phyloP scores from a whole-genome alignment of 2,329 filamentous ascomycete species.

The Cephalotrichum gorgonifer region DNA sequence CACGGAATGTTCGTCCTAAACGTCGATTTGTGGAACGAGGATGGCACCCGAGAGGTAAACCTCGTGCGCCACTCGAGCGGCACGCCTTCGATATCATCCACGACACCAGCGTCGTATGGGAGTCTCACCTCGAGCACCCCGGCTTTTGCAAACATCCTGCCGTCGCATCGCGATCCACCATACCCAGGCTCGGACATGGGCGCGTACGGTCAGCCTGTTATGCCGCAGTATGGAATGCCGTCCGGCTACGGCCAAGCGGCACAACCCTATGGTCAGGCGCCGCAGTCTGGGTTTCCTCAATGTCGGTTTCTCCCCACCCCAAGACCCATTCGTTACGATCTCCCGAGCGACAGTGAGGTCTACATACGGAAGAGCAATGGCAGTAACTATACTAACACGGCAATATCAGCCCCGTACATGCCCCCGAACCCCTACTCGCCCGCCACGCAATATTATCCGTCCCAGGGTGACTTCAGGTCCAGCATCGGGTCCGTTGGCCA shows the following conservation, averaged over 20 bases:
- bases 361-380: not conserved
- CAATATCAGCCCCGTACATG: constrained; percentile 9
- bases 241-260: constrained; percentile 16
- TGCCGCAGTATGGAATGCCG: constrained; percentile 6
- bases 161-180: constrained; percentile 24
- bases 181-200: constrained; percentile 18
- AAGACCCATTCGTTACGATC: not conserved
- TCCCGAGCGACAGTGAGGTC: not conserved
- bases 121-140: constrained; percentile 17
- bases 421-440: constrained; percentile 20
- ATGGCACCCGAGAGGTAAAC: constrained; percentile 54
- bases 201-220: constrained; percentile 17
- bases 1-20: constrained; percentile 43
- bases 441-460: constrained; percentile 14
- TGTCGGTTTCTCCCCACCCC: constrained; percentile 13
- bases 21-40: constrained; percentile 59
- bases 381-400: not conserved
- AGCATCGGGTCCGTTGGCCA: constrained; percentile 3
- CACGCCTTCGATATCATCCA: constrained; percentile 69
- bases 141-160: constrained; percentile 22
- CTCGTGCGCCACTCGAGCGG: constrained; percentile 54
- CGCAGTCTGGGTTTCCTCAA: constrained; percentile 16
- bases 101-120: constrained; percentile 42
- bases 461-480: constrained; percentile 8
- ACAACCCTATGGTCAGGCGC: not conserved